Percentiles rank a stretch among this genome's conserved stretches.
Conservation (phyloP, 192 early-diverging fungal genomes). For the Lunasporangiospora selenospora region DNA sequence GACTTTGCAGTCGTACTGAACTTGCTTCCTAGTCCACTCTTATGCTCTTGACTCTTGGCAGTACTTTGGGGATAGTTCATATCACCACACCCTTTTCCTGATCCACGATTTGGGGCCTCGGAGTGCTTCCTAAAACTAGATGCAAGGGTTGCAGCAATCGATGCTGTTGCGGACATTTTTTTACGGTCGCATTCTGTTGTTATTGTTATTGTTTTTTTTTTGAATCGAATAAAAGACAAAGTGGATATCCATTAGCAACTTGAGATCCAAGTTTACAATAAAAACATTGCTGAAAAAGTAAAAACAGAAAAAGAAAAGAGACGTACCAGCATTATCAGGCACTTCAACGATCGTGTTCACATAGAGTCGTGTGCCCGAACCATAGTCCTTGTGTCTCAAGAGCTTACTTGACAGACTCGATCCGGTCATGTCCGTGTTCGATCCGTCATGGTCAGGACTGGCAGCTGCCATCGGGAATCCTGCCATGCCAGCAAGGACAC, state of each 20-base stretch:
- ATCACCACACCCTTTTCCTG: too few relatives aligned
- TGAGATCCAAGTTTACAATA: too few relatives aligned
- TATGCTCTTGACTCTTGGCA: too few relatives aligned
- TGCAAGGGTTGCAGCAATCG: conserved; percentile 22
- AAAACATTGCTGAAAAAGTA: neutral
- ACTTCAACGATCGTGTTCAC: neutral
- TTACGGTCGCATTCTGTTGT: conserved; percentile 14
- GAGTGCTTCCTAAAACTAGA: conserved; percentile 28
- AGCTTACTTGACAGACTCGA: conserved; percentile 14
- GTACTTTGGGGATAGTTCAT: too few relatives aligned
- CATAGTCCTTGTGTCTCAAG: conserved; percentile 12
- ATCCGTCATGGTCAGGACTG: too few relatives aligned
- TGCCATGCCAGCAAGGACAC: neutral
- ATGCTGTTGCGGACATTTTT: conserved; percentile 18
- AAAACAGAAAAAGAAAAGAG: neutral
- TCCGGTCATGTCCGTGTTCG: neutral
- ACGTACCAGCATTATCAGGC: conserved; percentile 23
- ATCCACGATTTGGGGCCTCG: too few relatives aligned
- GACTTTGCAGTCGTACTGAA: too few relatives aligned
- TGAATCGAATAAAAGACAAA: neutral
- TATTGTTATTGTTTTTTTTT: neutral
- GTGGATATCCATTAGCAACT: too few relatives aligned
- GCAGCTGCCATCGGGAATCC: too few relatives aligned
- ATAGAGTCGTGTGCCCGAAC: neutral
- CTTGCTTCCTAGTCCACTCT: too few relatives aligned